Evolutionary conservation across 129 eudicot species (phyloP).

Genomic region (Deinandra increscens): DNA sequence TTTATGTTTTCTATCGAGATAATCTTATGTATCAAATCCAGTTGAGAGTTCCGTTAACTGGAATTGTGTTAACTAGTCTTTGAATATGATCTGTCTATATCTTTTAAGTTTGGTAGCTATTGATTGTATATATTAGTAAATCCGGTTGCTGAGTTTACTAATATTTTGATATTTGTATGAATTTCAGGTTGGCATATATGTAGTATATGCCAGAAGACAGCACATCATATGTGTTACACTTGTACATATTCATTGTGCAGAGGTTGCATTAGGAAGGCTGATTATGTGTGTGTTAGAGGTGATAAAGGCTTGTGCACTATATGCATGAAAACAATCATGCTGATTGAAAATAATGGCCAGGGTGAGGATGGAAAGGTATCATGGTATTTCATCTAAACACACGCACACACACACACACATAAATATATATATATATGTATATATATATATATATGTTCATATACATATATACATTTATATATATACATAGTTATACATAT

Average conservation of each 20-base stretch:
- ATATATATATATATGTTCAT: no score
- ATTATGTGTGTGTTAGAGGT: slow-evolving; percentile 74
- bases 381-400: background rate
- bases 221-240: slow-evolving; percentile 91
- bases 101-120: background rate
- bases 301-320: slow-evolving; percentile 90
- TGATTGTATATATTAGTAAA: background rate
- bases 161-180: slow-evolving; percentile 28
- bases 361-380: slow-evolving; percentile 75
- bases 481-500: background rate
- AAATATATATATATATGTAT: no score
- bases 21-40: slow-evolving; percentile 3
- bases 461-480: no score
- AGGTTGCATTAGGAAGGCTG: slow-evolving; percentile 76
- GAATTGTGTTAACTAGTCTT: background rate
- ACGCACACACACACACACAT: background rate
- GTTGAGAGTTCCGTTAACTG: background rate
- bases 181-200: slow-evolving; percentile 99
- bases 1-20: slow-evolving; percentile 6
- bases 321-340: slow-evolving; percentile 83
- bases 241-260: slow-evolving; percentile 94
- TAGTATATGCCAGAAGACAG: slow-evolving; percentile 75
- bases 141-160: slow-evolving; percentile 11
- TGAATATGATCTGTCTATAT: slow-evolving; percentile 6
- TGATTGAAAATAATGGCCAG: slow-evolving; percentile 80